Evolutionary conservation across 805 yeast species (phyloP).

Genomic region (Priceomyces melissophilus): DNA sequence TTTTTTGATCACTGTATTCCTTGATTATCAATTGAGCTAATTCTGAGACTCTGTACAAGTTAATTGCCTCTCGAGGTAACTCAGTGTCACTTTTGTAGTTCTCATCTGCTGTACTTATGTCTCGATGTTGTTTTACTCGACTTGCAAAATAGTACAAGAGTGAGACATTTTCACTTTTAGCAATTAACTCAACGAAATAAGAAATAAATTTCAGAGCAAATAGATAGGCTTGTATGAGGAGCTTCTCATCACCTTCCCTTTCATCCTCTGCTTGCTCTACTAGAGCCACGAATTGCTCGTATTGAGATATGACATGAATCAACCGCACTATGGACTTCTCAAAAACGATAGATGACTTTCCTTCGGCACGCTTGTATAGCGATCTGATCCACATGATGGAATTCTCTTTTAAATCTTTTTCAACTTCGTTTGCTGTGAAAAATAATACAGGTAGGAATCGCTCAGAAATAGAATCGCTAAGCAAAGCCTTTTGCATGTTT

Average conservation of each 20-base stretch:
- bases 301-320: conserved; percentile 70
- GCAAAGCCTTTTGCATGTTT: conserved; percentile 48
- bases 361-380: conserved; percentile 38
- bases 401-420: conserved; percentile 42
- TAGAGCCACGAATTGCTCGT: conserved; percentile 55
- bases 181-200: conserved; percentile 58
- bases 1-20: conserved; percentile 51
- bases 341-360: conserved; percentile 43
- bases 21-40: conserved; percentile 64
- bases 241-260: conserved; percentile 15
- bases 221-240: conserved; percentile 40
- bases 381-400: conserved; percentile 72
- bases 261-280: conserved; percentile 19
- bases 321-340: conserved; percentile 69
- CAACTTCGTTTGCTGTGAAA: conserved; percentile 77
- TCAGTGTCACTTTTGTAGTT: conserved; percentile 18
- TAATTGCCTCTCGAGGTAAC: conserved; percentile 23
- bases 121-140: conserved; percentile 74
- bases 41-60: conserved; percentile 68
- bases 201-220: conserved; percentile 59
- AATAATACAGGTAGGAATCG: conserved; percentile 65
- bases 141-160: conserved; percentile 72
- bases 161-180: conserved; percentile 65
- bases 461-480: conserved; percentile 54
- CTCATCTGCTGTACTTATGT: conserved; percentile 41